These are phyloP conservation scores for Lentinus polychrous DNA, from an alignment of 1,284 basidiomycete genomes.

Conservation along the genomic window DNA sequence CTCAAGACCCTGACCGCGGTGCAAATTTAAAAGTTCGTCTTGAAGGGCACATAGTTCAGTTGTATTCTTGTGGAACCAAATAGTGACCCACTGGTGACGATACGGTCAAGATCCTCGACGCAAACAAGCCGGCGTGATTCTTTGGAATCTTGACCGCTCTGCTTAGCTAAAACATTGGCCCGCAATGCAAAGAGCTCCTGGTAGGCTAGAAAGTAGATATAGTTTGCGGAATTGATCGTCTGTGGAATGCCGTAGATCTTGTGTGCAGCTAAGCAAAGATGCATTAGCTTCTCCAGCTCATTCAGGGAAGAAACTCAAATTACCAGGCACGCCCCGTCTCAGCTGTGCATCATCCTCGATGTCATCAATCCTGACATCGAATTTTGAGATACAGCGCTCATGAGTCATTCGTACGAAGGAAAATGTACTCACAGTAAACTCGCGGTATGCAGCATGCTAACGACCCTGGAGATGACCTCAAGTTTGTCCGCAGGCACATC, in stretches of 20 bases:
- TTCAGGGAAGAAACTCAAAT: conserved; percentile 12
- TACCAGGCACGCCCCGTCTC: conserved; percentile 79
- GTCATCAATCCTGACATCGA: conserved; percentile 76
- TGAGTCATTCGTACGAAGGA: background rate
- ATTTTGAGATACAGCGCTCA: conserved; percentile 4
- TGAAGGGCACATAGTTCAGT: background rate
- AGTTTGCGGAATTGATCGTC: conserved; percentile 97
- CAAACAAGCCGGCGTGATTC: conserved; percentile 23
- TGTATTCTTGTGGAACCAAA: background rate
- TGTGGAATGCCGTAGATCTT: conserved; percentile 95
- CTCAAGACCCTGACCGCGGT: conserved; percentile 94
- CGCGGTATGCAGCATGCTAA: conserved; percentile 92
- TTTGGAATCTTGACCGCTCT: background rate
- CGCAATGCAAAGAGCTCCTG: conserved; percentile 68
- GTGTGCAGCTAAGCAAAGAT: conserved; percentile 63
- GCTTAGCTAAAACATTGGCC: conserved; percentile 16
- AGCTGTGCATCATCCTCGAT: conserved; percentile 95
- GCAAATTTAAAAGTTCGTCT: conserved; percentile 87
- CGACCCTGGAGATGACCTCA: conserved; percentile 68
- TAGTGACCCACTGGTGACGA: conserved; percentile 53
- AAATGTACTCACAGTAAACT: conserved; percentile 73
- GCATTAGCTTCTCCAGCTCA: conserved; percentile 1
- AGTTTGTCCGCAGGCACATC: conserved; percentile 73
- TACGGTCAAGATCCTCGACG: conserved; percentile 48
- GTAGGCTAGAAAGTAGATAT: conserved; percentile 91